phyloP scores from a whole-genome alignment of 164 flowering plant species.

The Dillenia turbinata region DNA sequence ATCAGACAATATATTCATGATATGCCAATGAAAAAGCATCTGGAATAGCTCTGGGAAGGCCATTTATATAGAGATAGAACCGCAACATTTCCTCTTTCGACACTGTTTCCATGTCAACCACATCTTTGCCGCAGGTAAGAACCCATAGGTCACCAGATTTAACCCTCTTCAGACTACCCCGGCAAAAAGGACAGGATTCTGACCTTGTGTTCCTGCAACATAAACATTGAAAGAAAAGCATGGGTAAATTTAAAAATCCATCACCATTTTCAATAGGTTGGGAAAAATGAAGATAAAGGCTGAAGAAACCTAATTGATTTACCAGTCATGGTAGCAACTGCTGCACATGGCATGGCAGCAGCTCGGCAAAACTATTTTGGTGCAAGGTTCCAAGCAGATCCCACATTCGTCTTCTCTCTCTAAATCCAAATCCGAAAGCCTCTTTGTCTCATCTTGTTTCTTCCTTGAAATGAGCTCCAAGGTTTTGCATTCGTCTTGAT shows the following conservation, averaged over 20 bases:
- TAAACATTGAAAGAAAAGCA: background rate
- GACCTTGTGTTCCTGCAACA: constrained; percentile 79
- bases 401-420: constrained; percentile 93
- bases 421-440: constrained; percentile 35
- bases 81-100: constrained; percentile 71
- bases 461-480: constrained; percentile 28
- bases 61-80: constrained; percentile 73
- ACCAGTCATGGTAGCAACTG: constrained; percentile 91
- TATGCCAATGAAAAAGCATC: constrained; percentile 56
- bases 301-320: constrained; percentile 10
- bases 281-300: constrained; percentile 2
- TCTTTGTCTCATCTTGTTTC: constrained; percentile 30
- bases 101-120: constrained; percentile 61
- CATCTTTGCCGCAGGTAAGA: constrained; percentile 68
- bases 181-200: constrained; percentile 94
- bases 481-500: constrained; percentile 15
- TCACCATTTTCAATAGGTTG: background rate
- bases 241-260: background rate
- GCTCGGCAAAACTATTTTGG: constrained; percentile 85
- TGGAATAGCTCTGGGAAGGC: constrained; percentile 56
- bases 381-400: constrained; percentile 71
- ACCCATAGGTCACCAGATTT: constrained; percentile 76
- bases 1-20: constrained; percentile 51
- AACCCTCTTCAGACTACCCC: constrained; percentile 69
- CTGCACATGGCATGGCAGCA: constrained; percentile 95